These are phyloP conservation scores for Ocimum tenuiflorum DNA, from an alignment of 257 asterid genomes.

Conservation along the genomic window DNA sequence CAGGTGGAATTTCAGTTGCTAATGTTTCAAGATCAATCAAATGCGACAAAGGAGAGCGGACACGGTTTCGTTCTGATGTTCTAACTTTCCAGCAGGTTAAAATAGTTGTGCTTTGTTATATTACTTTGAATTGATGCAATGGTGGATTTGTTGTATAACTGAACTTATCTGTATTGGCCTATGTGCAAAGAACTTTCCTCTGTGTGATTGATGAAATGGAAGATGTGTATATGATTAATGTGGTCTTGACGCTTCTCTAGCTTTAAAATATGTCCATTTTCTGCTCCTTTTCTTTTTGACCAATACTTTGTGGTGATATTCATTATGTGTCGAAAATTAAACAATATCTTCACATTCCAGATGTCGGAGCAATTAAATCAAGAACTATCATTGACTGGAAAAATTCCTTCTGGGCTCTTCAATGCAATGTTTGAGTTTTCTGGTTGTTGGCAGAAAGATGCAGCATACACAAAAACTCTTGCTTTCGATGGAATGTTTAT, in stretches of 20 bases:
- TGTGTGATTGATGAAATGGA: no score
- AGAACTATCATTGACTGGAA: conserved; percentile 76
- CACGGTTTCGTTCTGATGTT: conserved; percentile 80
- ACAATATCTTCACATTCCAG: conserved; percentile 31
- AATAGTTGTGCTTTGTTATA: background rate
- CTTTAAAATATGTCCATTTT: background rate
- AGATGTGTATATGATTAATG: no score
- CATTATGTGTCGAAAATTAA: background rate
- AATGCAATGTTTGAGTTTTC: conserved; percentile 94
- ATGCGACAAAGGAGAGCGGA: conserved; percentile 95
- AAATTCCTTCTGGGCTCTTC: conserved; percentile 94
- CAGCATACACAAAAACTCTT: conserved; percentile 74
- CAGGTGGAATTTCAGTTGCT: conserved; percentile 65
- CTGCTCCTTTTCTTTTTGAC: background rate
- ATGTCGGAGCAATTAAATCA: conserved; percentile 98
- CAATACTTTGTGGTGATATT: background rate
- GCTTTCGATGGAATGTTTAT: conserved; percentile 93
- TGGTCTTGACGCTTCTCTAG: conserved; percentile 4
- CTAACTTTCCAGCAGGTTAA: conserved; percentile 88
- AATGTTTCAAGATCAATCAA: conserved; percentile 76
- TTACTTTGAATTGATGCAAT: background rate
- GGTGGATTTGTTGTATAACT: no score
- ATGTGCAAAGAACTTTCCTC: background rate
- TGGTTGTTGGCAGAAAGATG: conserved; percentile 96
- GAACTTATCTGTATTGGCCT: background rate